Percentiles rank a stretch among this genome's conserved stretches.
These are phyloP conservation scores for Penicillium sp. DNA, from an alignment of 2,329 filamentous ascomycete species.

Conservation along the genomic window DNA sequence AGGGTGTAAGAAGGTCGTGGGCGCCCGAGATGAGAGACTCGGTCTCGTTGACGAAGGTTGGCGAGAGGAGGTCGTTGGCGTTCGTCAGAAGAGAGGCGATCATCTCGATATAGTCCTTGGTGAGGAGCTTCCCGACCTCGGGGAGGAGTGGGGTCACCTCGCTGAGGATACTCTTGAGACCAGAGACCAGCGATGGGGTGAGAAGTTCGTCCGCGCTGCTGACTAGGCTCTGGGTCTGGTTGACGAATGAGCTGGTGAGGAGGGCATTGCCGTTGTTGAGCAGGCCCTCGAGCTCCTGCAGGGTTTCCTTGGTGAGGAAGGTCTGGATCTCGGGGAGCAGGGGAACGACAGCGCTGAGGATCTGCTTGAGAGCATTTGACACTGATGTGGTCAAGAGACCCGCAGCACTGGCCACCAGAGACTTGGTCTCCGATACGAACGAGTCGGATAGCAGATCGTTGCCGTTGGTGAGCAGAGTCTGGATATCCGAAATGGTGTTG, in stretches of 20 bases:
- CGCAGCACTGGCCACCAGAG: conserved; percentile 16
- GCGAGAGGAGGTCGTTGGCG: conserved; percentile 21
- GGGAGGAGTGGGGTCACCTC: conserved; percentile 14
- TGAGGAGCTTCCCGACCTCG: conserved; percentile 21
- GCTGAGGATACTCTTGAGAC: conserved; percentile 15
- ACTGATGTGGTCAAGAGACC: conserved; percentile 12
- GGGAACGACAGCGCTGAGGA: conserved; percentile 15
- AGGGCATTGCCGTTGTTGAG: conserved; percentile 11
- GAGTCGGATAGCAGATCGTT: conserved; percentile 7
- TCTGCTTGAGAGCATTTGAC: conserved; percentile 20
- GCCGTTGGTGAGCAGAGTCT: conserved; percentile 15
- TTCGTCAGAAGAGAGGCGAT: conserved; percentile 18
- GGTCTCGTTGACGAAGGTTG: conserved; percentile 24
- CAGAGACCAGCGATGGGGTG: conserved; percentile 15
- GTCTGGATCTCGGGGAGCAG: conserved; percentile 20
- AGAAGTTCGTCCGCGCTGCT: conserved; percentile 17
- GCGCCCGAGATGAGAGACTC: conserved; percentile 18
- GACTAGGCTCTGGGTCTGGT: conserved; percentile 14
- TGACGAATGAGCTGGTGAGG: conserved; percentile 16
- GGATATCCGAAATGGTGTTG: conserved; percentile 12
- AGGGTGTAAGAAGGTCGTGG: conserved; percentile 19
- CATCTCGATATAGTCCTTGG: conserved; percentile 12
- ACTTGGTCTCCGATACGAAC: conserved; percentile 12
- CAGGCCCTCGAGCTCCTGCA: conserved; percentile 7
- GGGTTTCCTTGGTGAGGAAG: conserved; percentile 8